Percentiles rank a stretch among this genome's conserved stretches.
phyloP scores from a whole-genome alignment of 1,284 basidiomycete genomes.

The Microstroma glucosiphilum region DNA sequence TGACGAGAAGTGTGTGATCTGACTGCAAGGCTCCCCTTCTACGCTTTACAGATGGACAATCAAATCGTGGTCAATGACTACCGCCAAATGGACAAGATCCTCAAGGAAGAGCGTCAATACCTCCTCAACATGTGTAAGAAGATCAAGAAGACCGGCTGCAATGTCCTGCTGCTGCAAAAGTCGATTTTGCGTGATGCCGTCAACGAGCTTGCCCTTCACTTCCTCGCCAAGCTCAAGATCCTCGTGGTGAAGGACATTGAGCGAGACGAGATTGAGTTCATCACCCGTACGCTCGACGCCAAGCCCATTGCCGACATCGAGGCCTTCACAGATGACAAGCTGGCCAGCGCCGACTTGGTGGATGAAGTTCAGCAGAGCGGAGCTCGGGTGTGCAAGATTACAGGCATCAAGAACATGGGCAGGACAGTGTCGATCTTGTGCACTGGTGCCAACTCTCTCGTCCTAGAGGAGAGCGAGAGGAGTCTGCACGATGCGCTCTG shows the following conservation, averaged over 20 bases:
- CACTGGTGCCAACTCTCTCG: constrained; percentile 86
- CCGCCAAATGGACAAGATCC: constrained; percentile 99
- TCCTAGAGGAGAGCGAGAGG: constrained; percentile 94
- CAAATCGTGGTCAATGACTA: constrained; percentile 99
- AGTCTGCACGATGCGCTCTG: constrained; percentile 97
- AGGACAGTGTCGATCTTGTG: constrained; percentile 92
- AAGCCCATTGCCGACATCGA: constrained; percentile 98
- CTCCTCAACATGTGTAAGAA: constrained; percentile 97
- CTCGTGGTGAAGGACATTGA: constrained; percentile 96
- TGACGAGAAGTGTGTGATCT: neutral
- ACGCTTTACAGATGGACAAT: constrained; percentile 73
- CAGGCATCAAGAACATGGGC: constrained; percentile 89
- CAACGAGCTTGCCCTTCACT: constrained; percentile 95
- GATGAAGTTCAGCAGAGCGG: constrained; percentile 82
- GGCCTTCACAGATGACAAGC: constrained; percentile 96
- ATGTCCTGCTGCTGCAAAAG: constrained; percentile 96
- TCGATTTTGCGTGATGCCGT: constrained; percentile 97
- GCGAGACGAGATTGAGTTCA: constrained; percentile 96
- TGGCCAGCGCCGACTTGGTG: constrained; percentile 89
- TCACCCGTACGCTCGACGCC: constrained; percentile 87
- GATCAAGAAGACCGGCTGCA: constrained; percentile 99
- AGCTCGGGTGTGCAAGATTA: constrained; percentile 87
- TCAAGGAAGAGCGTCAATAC: constrained; percentile 98
- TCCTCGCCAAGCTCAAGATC: constrained; percentile 95
- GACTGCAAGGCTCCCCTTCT: no score